Evolutionary conservation across 108 stramenopile genomes (phyloP).

Genomic region (Schizochytrium sp.): DNA sequence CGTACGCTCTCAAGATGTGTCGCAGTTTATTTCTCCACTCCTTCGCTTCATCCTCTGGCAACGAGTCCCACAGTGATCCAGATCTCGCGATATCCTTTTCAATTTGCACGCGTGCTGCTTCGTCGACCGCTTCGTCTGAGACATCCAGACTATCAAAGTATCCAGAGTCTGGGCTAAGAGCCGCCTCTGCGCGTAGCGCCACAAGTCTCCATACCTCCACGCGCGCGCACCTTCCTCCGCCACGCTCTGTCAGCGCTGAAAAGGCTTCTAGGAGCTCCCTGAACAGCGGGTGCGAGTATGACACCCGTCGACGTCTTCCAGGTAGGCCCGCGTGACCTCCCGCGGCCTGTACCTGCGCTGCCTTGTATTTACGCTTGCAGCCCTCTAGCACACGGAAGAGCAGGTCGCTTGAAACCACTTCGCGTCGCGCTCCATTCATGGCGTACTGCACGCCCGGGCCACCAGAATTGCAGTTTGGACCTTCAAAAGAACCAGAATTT

Average conservation of each 20-base stretch:
- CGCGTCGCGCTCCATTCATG: background rate
- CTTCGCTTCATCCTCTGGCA: background rate
- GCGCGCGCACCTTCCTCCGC: slow-evolving; percentile 25
- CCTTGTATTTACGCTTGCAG: slow-evolving; percentile 61
- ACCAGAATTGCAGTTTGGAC: too few relatives aligned
- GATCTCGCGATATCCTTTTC: slow-evolving; percentile 37
- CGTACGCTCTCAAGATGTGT: background rate
- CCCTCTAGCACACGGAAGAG: slow-evolving; percentile 32
- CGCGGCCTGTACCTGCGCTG: background rate
- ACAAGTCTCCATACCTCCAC: slow-evolving; percentile 15
- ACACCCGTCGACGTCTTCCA: background rate
- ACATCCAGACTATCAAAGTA: slow-evolving; percentile 32
- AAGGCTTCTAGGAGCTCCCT: slow-evolving; percentile 58
- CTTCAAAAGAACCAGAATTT: too few relatives aligned
- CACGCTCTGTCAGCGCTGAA: background rate
- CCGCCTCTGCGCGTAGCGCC: slow-evolving; percentile 33
- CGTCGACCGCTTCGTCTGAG: background rate
- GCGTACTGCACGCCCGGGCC: background rate
- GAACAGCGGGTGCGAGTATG: slow-evolving; percentile 54
- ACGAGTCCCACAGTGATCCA: slow-evolving; percentile 39
- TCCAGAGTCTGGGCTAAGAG: background rate
- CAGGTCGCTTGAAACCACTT: slow-evolving; percentile 6
- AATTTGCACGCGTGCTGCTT: background rate
- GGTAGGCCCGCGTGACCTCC: too few relatives aligned
- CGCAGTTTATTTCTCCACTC: background rate